Base-by-base conservation (phyloP, 2,329 filamentous ascomycete species). In the Exophiala viscosa region DNA sequence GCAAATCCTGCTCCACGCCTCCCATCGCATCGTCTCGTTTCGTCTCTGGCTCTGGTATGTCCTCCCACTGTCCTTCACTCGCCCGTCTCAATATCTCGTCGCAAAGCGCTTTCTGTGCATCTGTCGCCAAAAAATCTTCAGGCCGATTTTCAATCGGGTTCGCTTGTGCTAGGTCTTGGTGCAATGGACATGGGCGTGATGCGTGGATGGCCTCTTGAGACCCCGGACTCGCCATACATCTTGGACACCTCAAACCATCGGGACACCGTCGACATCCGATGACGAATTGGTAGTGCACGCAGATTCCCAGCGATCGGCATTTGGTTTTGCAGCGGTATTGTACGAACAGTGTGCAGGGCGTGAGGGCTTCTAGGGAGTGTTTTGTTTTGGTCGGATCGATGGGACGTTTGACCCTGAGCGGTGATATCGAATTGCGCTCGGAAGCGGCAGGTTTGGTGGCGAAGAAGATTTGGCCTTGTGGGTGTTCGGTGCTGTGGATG, bases 221-320 rank as follows among this genome's bases (percentile, higher is more conserved):
- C 4, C 43, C 38, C 1, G 40, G 33, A 20, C 42, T 46, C 23
- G 40, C 14, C 9, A 47, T 23, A 47, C 60, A 62, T 11, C 34
- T 33, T 3, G 39, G 10, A 48, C 60, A 60, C 14, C 52, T 46
- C 45, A 62, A 38, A 1, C 60, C 60, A 46, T 61, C 60, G 8
- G 54, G 54, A 18, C 52, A 56, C 20, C 36, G 48, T 34, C 50
- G 46, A 33, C 50, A 48, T 10, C 56, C 52, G 20, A 58, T 31
- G 7, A 60, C 46, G 31, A 61, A 61, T 20, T 57, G 55, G 38
- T 51, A 61, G 38, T 62, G 60, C 2, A 60, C 46, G 36, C 60
- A 61, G 45, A 59, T 62, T n/a, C 58, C 60, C 15, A 52, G 48
- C 20, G 45, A 60, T 32, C 59, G 57, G 36, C 60, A 61, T 11